These are phyloP conservation scores for Phytophthora cryptogea DNA, from an alignment of 352 stramenopile genomes.

Conservation along the genomic window DNA sequence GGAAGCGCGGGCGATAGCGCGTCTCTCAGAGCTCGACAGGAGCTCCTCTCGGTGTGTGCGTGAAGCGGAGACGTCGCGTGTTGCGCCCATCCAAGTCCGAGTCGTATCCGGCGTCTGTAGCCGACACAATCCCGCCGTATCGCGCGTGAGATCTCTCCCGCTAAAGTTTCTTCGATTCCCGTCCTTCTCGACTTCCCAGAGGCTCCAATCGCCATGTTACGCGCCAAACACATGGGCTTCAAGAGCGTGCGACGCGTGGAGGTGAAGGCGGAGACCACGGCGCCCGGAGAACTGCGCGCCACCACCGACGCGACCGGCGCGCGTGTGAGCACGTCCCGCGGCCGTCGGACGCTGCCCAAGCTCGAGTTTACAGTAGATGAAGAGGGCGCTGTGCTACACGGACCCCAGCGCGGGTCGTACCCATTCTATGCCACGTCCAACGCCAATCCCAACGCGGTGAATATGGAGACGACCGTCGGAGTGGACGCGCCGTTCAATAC, in stretches of 20 bases:
- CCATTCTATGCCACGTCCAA: constrained; percentile 29
- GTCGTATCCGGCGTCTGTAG: constrained; percentile 1
- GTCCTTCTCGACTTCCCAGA: too few species aligned
- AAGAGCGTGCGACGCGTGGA: constrained; percentile 80
- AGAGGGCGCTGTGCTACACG: constrained; percentile 77
- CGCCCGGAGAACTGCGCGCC: constrained; percentile 73
- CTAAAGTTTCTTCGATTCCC: not conserved
- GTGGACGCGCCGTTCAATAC: constrained; percentile 31
- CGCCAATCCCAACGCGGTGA: constrained; percentile 11
- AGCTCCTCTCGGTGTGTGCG: not conserved
- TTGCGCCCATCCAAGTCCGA: constrained; percentile 4
- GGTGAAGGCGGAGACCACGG: constrained; percentile 88
- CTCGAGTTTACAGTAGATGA: constrained; percentile 88
- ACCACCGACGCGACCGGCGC: constrained; percentile 67
- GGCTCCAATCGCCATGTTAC: constrained; percentile 43
- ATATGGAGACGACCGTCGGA: constrained; percentile 3
- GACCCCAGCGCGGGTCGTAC: constrained; percentile 64
- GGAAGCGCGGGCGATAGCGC: constrained; percentile 23
- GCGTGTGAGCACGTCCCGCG: constrained; percentile 62
- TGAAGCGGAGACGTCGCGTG: constrained; percentile 7
- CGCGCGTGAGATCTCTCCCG: not conserved
- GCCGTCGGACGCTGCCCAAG: constrained; percentile 76
- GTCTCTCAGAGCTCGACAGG: constrained; percentile 8
- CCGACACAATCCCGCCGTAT: constrained; percentile 7
- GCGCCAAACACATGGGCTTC: constrained; percentile 84